Base-by-base conservation (phyloP, 2,329 filamentous ascomycete species). In the Sporothrix sp. region DNA sequence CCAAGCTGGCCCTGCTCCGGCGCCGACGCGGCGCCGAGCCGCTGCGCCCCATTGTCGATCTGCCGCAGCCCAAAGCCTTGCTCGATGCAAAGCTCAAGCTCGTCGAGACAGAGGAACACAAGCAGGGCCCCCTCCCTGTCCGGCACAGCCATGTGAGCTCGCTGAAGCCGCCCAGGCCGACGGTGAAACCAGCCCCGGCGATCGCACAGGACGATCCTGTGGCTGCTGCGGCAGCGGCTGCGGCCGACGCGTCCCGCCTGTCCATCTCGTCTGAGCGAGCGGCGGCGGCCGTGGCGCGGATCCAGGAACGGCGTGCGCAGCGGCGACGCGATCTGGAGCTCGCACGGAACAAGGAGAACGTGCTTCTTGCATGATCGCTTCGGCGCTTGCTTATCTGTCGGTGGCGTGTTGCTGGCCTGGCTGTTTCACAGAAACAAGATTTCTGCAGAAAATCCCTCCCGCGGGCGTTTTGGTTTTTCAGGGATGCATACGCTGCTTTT, bases 241-340 rank as follows among this genome's bases (percentile, higher is more conserved):
- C 23, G 2, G 50, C 45, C 9, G 48, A 56, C 28, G 42, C 48
- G 4, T 67, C 71, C 4, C 70, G 69, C 52, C 68, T 69, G 20
- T 64, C 56, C 2, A 59, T 80, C 11, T 68, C 76, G 8, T 70
- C 73, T 3, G 73, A 76, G 46, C 68, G 78, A 30, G 68, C 69
- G 40, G 72, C 74, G 7, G 76, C 76, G 1, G 77, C 75, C 10
- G 66, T 77, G 47, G 77, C 75, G 37, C 66, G 76, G 7, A 70
- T 81, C 13, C 72, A 78, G 61, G 68, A 71, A 61, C 71, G 74
- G 59, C 72, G 71, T 60, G 69, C 70, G n/a, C 71, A 78, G 61
- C 74, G 74, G 60, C 68, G 51, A 20, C 42, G 42, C 33, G 40
- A 49, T 23, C 25, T 52, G 39, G 53, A 40, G 1, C 10, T 46